Evolutionary conservation across 176 grass and related monocot species (phyloP).

Genomic region (Aegilops speltoides): DNA sequence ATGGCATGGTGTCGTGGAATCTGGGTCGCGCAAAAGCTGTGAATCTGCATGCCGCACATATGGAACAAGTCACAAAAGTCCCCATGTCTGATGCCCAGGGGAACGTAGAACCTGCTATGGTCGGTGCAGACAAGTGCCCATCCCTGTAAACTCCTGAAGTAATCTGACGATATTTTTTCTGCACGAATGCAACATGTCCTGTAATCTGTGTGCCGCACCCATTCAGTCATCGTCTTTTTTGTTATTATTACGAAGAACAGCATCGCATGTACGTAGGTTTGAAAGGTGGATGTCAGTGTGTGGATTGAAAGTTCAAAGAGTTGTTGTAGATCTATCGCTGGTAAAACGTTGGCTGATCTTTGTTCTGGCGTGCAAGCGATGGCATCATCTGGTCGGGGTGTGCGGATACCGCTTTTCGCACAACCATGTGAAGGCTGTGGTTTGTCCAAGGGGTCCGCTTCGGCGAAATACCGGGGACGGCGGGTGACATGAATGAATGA

Average conservation of each 20-base stretch:
- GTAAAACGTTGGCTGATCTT: background rate
- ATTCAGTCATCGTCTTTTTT: background rate
- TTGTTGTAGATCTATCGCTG: background rate
- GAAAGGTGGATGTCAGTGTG: background rate
- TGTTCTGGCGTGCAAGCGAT: no score
- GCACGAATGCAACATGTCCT: background rate
- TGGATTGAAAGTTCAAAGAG: background rate
- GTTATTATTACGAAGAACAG: background rate
- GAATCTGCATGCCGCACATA: background rate
- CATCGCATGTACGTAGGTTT: background rate
- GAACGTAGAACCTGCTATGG: background rate
- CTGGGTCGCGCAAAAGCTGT: background rate
- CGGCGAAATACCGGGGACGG: constrained; percentile 9
- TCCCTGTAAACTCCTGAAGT: background rate
- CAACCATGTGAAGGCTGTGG: background rate
- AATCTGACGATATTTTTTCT: background rate
- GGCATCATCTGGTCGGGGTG: background rate
- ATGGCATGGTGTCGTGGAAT: background rate
- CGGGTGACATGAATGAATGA: background rate
- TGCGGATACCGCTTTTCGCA: background rate
- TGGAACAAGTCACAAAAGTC: background rate
- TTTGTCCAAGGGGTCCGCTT: background rate
- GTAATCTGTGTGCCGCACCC: constrained; percentile 2
- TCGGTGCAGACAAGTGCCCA: background rate
- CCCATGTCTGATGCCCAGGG: background rate